phyloP scores from a whole-genome alignment of 108 stramenopile species.

The Nannochloropsis oceanica region DNA sequence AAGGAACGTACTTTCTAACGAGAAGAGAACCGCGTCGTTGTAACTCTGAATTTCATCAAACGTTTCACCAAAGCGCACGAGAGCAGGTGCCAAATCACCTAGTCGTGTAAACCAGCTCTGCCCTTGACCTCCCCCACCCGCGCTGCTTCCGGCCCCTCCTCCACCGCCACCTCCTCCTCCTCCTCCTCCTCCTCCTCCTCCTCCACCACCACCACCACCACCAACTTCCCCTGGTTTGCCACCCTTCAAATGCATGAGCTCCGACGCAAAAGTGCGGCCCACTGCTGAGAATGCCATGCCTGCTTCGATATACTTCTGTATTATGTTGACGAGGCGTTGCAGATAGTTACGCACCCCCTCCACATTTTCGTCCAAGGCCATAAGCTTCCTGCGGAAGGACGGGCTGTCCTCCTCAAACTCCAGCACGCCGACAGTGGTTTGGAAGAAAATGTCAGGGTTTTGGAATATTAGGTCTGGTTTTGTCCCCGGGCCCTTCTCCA shows the following conservation, averaged over 20 bases:
- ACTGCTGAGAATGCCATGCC: conserved; percentile 25
- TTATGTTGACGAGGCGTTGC: conserved; percentile 21
- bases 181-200: background rate
- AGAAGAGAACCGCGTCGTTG: conserved; percentile 17
- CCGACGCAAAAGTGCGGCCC: conserved; percentile 20
- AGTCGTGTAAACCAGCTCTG: conserved; percentile 31
- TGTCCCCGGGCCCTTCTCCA: background rate
- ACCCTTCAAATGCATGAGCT: conserved; percentile 22
- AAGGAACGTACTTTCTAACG: conserved; percentile 32
- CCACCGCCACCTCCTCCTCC: background rate
- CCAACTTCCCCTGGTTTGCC: background rate
- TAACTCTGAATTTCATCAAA: conserved; percentile 35
- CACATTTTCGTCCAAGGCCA: conserved; percentile 23
- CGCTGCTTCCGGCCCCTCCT: no score
- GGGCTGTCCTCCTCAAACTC: background rate
- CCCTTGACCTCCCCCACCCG: background rate
- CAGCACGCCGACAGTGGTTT: background rate
- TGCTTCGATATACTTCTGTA: conserved; percentile 22
- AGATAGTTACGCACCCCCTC: conserved; percentile 30
- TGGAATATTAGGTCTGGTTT: background rate
- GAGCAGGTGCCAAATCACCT: conserved; percentile 21
- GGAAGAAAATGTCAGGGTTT: background rate
- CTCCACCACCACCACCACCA: background rate
- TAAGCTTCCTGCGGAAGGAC: conserved; percentile 19
- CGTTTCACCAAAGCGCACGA: conserved; percentile 24